phyloP scores from a whole-genome alignment of 441 rosid species.

The Adansonia rubrostipa region DNA sequence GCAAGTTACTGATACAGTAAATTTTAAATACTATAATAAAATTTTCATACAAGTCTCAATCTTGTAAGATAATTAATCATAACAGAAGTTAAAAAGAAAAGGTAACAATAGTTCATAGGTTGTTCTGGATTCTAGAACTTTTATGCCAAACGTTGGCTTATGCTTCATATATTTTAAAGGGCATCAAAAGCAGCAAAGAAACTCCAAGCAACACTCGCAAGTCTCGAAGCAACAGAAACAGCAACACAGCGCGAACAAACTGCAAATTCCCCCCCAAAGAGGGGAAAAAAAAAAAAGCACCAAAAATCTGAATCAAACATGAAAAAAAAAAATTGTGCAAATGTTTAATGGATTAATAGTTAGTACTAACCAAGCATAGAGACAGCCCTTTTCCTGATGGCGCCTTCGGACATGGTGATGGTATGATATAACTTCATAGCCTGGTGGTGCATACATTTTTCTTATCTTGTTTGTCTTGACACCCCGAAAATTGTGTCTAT shows the following conservation, averaged over 20 bases:
- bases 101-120: neutral
- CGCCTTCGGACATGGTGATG: conserved; percentile 32
- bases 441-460: conserved; percentile 27
- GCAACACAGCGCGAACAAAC: conserved; percentile 35
- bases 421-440: conserved; percentile 28
- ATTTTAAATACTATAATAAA: too few relatives aligned
- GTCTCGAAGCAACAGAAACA: conserved; percentile 34
- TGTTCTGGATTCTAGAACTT: neutral
- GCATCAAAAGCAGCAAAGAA: conserved; percentile 28
- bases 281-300: neutral
- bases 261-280: neutral
- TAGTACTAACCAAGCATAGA: conserved; percentile 33
- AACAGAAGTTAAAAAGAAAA: neutral
- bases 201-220: conserved; percentile 28
- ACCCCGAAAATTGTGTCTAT: neutral
- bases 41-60: too few relatives aligned
- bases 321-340: neutral
- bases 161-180: neutral
- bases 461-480: neutral
- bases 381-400: conserved; percentile 33
- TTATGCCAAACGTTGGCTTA: neutral
- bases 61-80: too few relatives aligned
- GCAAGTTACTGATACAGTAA: too few relatives aligned
- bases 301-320: neutral
- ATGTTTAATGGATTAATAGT: neutral